A percentile compares a stretch with the other conserved stretches of the same genome.
Conservation (phyloP, 768 basidiomycete genomes). For the Boletus rubroflammeus region DNA sequence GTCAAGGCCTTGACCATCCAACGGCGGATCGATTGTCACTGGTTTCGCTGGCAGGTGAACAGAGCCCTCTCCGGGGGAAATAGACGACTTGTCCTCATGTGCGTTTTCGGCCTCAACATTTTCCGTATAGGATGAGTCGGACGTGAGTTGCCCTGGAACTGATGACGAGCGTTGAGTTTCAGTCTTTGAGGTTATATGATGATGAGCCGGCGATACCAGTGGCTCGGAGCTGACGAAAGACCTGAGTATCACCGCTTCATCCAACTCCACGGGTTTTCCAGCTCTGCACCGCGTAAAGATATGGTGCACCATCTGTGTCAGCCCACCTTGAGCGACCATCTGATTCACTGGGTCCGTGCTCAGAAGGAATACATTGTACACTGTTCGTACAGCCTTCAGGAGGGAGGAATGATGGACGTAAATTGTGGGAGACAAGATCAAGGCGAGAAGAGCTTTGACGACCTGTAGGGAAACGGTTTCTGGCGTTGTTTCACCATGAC, state of each 20-base stretch:
- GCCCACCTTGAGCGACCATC: constrained; percentile 95
- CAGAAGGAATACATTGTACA: constrained; percentile 96
- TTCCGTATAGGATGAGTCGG: background rate
- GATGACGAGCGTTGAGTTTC: constrained; percentile 12
- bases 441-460: constrained; percentile 87
- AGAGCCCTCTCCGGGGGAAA: constrained; percentile 1
- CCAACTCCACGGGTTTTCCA: constrained; percentile 18
- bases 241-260: constrained; percentile 14
- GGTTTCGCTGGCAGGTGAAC: background rate
- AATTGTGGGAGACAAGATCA: constrained; percentile 82
- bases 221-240: constrained; percentile 25
- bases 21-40: background rate
- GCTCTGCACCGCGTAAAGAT: constrained; percentile 81
- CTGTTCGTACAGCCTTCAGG: constrained; percentile 93
- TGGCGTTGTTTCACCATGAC: constrained; percentile 83
- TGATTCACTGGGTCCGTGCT: constrained; percentile 90
- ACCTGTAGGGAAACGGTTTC: constrained; percentile 94
- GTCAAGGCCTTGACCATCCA: constrained; percentile 2
- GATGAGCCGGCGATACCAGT: constrained; percentile 5
- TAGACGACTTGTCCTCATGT: background rate
- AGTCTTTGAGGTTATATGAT: constrained; percentile 1
- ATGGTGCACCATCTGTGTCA: constrained; percentile 98
- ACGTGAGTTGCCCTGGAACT: background rate
- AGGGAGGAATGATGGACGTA: constrained; percentile 94
- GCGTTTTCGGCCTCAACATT: constrained; percentile 1